Percentiles rank a stretch among this genome's conserved stretches.
Evolutionary conservation across 1,284 basidiomycete species (phyloP).

Genomic region (Apiotrichum laibachii): DNA sequence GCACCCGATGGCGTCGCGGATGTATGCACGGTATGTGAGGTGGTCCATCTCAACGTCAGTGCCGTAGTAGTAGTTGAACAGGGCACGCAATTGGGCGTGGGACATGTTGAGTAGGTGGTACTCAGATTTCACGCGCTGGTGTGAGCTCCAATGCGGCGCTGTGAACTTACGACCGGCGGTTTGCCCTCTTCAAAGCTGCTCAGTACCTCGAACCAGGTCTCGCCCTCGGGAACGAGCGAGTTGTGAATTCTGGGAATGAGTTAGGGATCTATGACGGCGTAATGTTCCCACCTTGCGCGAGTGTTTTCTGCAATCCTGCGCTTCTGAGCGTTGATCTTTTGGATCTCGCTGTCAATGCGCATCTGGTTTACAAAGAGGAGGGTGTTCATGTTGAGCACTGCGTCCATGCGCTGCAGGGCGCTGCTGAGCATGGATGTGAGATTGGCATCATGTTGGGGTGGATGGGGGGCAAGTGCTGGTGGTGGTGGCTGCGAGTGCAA

Average conservation of each 20-base stretch:
- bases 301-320: constrained; percentile 1
- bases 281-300: not conserved
- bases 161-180: not conserved
- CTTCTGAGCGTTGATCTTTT: not conserved
- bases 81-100: not conserved
- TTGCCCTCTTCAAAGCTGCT: not conserved
- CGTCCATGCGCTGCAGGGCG: constrained; percentile 1
- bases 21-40: constrained; percentile 1
- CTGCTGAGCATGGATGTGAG: not conserved
- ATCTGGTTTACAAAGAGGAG: constrained; percentile 6
- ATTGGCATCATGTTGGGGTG: not conserved
- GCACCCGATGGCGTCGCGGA: constrained; percentile 5
- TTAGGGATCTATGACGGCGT: not conserved
- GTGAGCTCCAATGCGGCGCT: not conserved
- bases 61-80: constrained; percentile 3
- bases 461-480: not conserved
- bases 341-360: constrained; percentile 2
- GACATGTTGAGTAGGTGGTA: constrained; percentile 5
- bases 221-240: constrained; percentile 3
- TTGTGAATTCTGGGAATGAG: not conserved
- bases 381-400: constrained; percentile 6
- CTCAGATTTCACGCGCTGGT: not conserved
- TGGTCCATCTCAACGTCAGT: constrained; percentile 5
- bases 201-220: not conserved
- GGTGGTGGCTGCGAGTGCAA: not conserved